Percentiles rank a stretch among this genome's conserved stretches.
Evolutionary conservation across 2,329 filamentous ascomycete genomes (phyloP).

Genomic region (Piedraia hortae): DNA sequence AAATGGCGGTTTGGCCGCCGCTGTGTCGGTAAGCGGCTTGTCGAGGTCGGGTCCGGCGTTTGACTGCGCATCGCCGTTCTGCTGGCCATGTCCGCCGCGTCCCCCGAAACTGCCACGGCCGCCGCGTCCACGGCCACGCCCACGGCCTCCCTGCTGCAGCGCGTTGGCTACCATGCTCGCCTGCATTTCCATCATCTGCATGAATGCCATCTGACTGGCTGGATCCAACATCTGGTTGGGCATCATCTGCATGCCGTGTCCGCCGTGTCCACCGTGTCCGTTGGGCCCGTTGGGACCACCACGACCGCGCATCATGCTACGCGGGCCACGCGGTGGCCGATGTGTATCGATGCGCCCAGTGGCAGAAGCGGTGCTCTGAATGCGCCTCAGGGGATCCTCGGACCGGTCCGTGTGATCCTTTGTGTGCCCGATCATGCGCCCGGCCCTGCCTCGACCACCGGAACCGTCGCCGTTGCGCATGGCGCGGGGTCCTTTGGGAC

Average conservation of each 20-base stretch:
- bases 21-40: constrained; percentile 25
- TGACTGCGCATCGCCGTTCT: constrained; percentile 6
- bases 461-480: constrained; percentile 46
- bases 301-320: constrained; percentile 20
- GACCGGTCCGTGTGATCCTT: constrained; percentile 50
- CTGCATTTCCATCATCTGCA: constrained; percentile 35
- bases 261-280: constrained; percentile 3
- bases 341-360: constrained; percentile 57
- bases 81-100: too few species aligned
- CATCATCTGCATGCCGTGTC: constrained; percentile 11
- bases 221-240: constrained; percentile 23
- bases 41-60: constrained; percentile 31
- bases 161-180: constrained; percentile 55
- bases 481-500: constrained; percentile 70
- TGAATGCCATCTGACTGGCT: constrained; percentile 45
- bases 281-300: constrained; percentile 14
- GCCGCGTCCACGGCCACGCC: constrained; percentile 36
- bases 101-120: constrained; percentile 11
- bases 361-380: constrained; percentile 39
- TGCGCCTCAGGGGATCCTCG: constrained; percentile 44
- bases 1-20: constrained; percentile 21
- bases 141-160: constrained; percentile 15
- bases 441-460: constrained; percentile 31
- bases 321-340: constrained; percentile 41
- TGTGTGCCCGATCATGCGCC: constrained; percentile 54